Base-by-base conservation (phyloP, 192 early-diverging fungal species). In the Backusella mclennaniae region DNA sequence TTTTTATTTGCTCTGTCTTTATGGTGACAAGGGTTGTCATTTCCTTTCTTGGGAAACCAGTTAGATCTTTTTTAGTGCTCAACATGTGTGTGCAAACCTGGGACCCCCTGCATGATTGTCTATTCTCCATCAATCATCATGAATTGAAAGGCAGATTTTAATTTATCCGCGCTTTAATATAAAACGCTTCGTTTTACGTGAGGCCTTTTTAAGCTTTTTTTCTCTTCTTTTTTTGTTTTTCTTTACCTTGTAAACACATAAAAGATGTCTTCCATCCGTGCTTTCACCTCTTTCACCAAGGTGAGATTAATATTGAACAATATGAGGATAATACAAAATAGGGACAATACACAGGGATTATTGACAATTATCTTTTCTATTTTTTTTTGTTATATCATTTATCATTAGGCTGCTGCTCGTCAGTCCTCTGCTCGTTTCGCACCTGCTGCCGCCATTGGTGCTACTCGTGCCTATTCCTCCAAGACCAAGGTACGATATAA, bases 381-480 rank as follows among this genome's bases (percentile, higher is more conserved):
- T 12, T 66, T 66, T 21, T 74, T 9, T 23, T 21, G 33, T 3
- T 33, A 33, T n/a, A 35, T 49, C 17, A 19, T 49, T 1, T 49
- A 49, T 56, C 38, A 26, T 41, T 63, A 82, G 76, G 80, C 76
- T 82, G 73, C 73, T 67, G 42, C 69, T 71, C 80, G 80, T 49
- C 77, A 71, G 17, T 26, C 73, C 35, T 35, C 73, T 31, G 59
- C 74, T 31, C 76, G 77, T 66, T 79, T 82, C 74, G 78, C 79
- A 75, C 82, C 77, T 73, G 82, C 84, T 76, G 59, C 79, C 42
- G 83, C 84, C 38, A 74, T 79, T 44, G 69, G 79, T 56, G 82
- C 76, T 67, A 78, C 79, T 69, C 84, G 84, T 73, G 77, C 82
- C 69, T 87, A 85, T 69, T 77, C 86, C 68, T 84, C 86, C 79